A percentile compares a stretch with the other conserved stretches of the same genome.
Conservation (phyloP, 2,329 filamentous ascomycete genomes). For the Monilinia fructigena region DNA sequence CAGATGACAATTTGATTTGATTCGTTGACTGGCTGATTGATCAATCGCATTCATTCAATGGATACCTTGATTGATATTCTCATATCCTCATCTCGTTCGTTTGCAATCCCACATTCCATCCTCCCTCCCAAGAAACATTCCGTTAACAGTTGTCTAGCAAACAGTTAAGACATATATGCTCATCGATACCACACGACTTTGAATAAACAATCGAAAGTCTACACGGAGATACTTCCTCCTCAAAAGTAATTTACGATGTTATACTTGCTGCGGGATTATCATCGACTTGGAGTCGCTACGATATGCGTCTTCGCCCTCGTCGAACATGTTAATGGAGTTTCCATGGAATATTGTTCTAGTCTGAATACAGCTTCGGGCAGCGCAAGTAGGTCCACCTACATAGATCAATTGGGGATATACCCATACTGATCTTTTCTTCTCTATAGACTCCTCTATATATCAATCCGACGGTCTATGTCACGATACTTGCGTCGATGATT, state of each 20-base stretch:
- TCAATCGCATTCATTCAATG: slow-evolving; percentile 30
- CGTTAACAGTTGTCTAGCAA: slow-evolving; percentile 13
- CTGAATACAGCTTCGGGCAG: slow-evolving; percentile 47
- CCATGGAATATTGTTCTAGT: slow-evolving; percentile 45
- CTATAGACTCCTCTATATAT: slow-evolving; percentile 53
- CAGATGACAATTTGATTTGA: slow-evolving; percentile 13
- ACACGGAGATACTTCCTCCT: slow-evolving; percentile 16
- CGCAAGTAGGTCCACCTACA: slow-evolving; percentile 43
- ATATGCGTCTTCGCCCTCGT: slow-evolving; percentile 25
- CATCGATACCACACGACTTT: slow-evolving; percentile 12
- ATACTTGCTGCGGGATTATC: slow-evolving; percentile 27
- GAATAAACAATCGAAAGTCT: slow-evolving; percentile 7
- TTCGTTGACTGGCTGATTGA: slow-evolving; percentile 11
- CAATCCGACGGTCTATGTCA: slow-evolving; percentile 71
- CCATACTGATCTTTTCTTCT: slow-evolving; percentile 22
- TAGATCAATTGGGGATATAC: background rate
- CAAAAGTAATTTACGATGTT: slow-evolving; percentile 25
- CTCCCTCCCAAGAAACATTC: slow-evolving; percentile 15
- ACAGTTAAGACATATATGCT: slow-evolving; percentile 23
- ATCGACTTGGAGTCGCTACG: slow-evolving; percentile 33
- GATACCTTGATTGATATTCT: slow-evolving; percentile 36
- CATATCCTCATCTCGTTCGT: slow-evolving; percentile 23
- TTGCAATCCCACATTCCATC: slow-evolving; percentile 28
- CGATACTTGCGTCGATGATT: slow-evolving; percentile 55
- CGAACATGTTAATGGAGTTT: slow-evolving; percentile 26